Percentiles rank a stretch among this genome's conserved stretches.
phyloP scores from a whole-genome alignment of 208 protist species.

The Leishmania lainsoni region DNA sequence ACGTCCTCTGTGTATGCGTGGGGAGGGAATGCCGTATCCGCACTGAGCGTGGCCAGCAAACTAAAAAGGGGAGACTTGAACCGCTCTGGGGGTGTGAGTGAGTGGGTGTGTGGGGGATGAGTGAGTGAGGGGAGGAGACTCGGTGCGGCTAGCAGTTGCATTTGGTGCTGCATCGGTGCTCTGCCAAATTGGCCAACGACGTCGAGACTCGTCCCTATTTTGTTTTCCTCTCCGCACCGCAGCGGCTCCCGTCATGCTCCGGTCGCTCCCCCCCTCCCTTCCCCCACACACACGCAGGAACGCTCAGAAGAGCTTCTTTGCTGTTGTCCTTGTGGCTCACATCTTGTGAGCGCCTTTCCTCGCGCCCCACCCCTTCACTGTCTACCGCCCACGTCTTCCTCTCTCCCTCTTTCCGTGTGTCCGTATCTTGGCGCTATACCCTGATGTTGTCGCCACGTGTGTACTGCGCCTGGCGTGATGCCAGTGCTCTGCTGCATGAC shows the following conservation, averaged over 20 bases:
- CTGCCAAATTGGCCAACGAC: neutral
- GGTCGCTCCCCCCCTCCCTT: neutral
- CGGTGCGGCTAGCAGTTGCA: neutral
- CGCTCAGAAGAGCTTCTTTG: too few relatives aligned
- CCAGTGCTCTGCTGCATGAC: neutral
- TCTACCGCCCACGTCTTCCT: neutral
- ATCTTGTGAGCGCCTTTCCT: neutral
- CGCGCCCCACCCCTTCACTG: neutral
- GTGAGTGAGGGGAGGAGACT: neutral
- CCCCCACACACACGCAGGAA: too few relatives aligned
- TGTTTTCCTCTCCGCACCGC: neutral
- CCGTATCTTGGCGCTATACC: neutral
- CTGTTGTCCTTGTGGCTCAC: too few relatives aligned
- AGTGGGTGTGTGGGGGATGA: too few relatives aligned
- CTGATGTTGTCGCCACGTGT: neutral
- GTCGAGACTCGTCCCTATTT: neutral
- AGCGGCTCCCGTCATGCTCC: neutral
- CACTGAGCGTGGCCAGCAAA: too few relatives aligned
- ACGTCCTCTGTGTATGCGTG: too few relatives aligned
- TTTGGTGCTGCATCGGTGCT: neutral
- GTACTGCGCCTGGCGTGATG: neutral
- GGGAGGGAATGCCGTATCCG: too few relatives aligned
- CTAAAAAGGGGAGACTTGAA: too few relatives aligned
- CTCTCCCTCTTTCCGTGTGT: slow-evolving; percentile 4
- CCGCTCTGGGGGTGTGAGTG: too few relatives aligned